Percentiles rank a stretch among this genome's conserved stretches.
Conservation (phyloP, 179 eudicot species). For the Monotropa hypopitys region DNA sequence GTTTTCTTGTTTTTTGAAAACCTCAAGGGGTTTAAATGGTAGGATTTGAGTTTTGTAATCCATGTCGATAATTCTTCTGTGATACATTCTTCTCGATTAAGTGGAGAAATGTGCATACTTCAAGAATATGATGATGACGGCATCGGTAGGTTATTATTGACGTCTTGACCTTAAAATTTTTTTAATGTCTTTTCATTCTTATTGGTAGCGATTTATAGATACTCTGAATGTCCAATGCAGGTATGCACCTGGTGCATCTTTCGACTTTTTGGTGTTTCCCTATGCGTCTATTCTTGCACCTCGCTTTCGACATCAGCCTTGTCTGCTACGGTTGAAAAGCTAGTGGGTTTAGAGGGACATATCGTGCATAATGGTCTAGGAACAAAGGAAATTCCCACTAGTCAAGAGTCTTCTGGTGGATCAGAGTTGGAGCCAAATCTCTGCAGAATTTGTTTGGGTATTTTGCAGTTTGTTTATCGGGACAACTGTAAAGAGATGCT, state of each 20-base stretch:
- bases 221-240: conserved; percentile 24
- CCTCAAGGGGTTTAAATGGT: neutral
- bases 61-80: neutral
- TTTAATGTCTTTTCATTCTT: neutral
- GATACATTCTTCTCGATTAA: neutral
- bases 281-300: conserved; percentile 27
- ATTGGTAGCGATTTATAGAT: neutral
- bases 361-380: conserved; percentile 8
- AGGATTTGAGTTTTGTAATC: neutral
- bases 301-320: conserved; percentile 22
- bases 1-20: neutral
- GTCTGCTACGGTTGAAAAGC: conserved; percentile 14
- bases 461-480: conserved; percentile 53
- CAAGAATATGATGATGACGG: neutral
- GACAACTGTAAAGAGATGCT: conserved; percentile 33
- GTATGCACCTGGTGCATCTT: conserved; percentile 64
- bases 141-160: neutral
- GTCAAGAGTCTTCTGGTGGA: conserved; percentile 10
- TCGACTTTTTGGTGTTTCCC: conserved; percentile 44
- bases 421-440: conserved; percentile 16
- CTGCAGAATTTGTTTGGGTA: conserved; percentile 69
- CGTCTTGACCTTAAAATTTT: neutral
- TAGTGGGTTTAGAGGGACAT: conserved; percentile 13
- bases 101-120: neutral
- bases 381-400: conserved; percentile 14